These are phyloP conservation scores for Daedaleopsis sinensis DNA, from an alignment of 768 basidiomycete species.

Conservation along the genomic window DNA sequence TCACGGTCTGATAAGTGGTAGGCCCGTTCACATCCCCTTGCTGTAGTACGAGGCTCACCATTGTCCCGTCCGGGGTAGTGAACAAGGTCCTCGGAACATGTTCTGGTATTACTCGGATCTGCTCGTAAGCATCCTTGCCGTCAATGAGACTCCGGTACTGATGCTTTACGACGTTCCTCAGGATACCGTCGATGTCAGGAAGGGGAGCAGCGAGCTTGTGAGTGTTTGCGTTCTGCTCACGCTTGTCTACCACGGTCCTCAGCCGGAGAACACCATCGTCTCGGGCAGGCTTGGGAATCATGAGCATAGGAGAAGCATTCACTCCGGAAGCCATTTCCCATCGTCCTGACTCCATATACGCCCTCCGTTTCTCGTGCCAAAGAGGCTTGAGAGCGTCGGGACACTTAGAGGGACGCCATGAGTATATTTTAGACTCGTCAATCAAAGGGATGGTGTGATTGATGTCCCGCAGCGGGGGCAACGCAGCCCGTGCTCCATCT, in stretches of 20 bases:
- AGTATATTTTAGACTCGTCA: slow-evolving; percentile 20
- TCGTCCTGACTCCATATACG: slow-evolving; percentile 25
- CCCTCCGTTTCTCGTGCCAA: slow-evolving; percentile 25
- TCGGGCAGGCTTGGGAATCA: slow-evolving; percentile 12
- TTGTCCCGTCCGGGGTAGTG: slow-evolving; percentile 32
- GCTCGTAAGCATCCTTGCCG: slow-evolving; percentile 32
- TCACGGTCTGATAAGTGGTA: slow-evolving; percentile 45
- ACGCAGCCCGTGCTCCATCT: slow-evolving; percentile 10
- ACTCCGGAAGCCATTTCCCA: slow-evolving; percentile 20
- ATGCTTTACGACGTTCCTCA: slow-evolving; percentile 17
- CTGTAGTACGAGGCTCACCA: slow-evolving; percentile 33
- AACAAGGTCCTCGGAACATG: slow-evolving; percentile 27
- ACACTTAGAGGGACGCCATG: slow-evolving; percentile 24
- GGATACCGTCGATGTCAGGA: slow-evolving; percentile 26
- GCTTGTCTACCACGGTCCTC: slow-evolving; percentile 7
- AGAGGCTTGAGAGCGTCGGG: slow-evolving; percentile 21
- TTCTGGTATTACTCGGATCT: slow-evolving; percentile 27
- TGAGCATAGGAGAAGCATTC: slow-evolving; percentile 24
- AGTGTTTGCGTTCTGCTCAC: slow-evolving; percentile 27
- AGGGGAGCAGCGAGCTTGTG: slow-evolving; percentile 24
- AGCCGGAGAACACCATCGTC: neutral
- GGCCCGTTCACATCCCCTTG: slow-evolving; percentile 35
- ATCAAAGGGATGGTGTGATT: slow-evolving; percentile 27
- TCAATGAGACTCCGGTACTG: slow-evolving; percentile 26
- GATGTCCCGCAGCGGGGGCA: slow-evolving; percentile 23